Percentiles rank a stretch among this genome's conserved stretches.
These are phyloP conservation scores for Lycium ferocissimum DNA, from an alignment of 257 asterid genomes.

Conservation along the genomic window DNA sequence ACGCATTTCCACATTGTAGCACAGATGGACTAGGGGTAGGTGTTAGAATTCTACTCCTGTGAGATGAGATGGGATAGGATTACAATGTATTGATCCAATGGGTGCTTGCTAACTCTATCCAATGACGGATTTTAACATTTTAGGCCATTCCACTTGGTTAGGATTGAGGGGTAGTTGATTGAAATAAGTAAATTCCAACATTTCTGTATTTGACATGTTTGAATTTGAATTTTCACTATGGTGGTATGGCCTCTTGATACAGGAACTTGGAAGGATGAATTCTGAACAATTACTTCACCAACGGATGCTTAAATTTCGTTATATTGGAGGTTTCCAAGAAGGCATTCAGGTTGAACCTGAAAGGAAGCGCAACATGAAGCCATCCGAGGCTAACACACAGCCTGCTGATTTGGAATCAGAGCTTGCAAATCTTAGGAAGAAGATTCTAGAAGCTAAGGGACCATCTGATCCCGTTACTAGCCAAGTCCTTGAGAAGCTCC, in stretches of 20 bases:
- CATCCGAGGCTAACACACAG: constrained; percentile 43
- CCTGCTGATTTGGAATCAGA: constrained; percentile 60
- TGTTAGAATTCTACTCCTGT: background rate
- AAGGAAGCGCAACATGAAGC: constrained; percentile 67
- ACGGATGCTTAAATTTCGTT: constrained; percentile 71
- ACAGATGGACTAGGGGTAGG: background rate
- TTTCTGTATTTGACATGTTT: background rate
- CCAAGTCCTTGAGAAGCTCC: constrained; percentile 59
- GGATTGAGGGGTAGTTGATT: background rate
- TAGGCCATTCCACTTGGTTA: background rate
- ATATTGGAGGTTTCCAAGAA: constrained; percentile 69
- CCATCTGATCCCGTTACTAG: constrained; percentile 47
- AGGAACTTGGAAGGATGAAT: constrained; percentile 86
- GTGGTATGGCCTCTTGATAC: constrained; percentile 12
- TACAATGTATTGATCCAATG: background rate
- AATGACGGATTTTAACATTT: background rate
- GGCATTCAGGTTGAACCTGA: constrained; percentile 69
- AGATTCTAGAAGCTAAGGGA: constrained; percentile 58
- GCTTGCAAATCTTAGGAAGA: constrained; percentile 63
- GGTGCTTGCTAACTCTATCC: background rate
- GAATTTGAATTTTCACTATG: background rate
- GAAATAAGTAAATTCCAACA: background rate
- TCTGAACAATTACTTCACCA: constrained; percentile 66
- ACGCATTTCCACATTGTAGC: background rate
- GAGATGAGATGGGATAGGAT: background rate